Conservation (phyloP, 2,329 filamentous ascomycete species). For the Phialophora macrospora region DNA sequence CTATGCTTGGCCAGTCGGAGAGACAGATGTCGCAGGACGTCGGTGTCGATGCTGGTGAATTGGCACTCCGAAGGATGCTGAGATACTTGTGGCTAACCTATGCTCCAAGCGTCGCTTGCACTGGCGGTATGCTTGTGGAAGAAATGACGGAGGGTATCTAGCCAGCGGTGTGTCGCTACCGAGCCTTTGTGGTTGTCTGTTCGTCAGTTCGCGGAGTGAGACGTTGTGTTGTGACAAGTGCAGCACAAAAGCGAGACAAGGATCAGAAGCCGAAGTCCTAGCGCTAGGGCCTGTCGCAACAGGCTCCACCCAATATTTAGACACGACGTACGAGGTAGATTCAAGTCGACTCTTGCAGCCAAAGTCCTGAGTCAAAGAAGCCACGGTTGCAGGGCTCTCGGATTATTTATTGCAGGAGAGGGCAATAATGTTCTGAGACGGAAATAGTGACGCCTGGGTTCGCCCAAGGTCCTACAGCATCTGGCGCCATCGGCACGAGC, state of each 20-base stretch:
- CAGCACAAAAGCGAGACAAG: constrained; percentile 23
- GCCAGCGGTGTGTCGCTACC: neutral
- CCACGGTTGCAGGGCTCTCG: neutral
- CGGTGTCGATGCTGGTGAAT: constrained; percentile 6
- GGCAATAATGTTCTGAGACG: neutral
- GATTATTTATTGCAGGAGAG: neutral
- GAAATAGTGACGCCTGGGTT: constrained; percentile 15
- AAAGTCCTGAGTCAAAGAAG: neutral
- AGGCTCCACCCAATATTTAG: constrained; percentile 1
- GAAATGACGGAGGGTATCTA: neutral
- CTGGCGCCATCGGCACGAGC: constrained; percentile 18
- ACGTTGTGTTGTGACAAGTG: constrained; percentile 23
- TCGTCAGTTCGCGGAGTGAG: constrained; percentile 22
- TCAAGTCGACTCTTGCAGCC: neutral
- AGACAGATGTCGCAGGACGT: constrained; percentile 20
- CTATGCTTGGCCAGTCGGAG: neutral
- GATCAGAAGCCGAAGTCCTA: constrained; percentile 4
- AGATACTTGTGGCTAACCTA: neutral
- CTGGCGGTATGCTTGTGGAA: neutral
- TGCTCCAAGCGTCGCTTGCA: neutral
- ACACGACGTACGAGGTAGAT: neutral
- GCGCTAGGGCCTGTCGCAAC: neutral
- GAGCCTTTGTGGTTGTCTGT: neutral
- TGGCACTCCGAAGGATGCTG: neutral
- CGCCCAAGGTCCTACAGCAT: neutral